A percentile compares a stretch with the other conserved stretches of the same genome.
These are phyloP conservation scores for Malassezia caprae DNA, from an alignment of 1,284 basidiomycete species.

Conservation along the genomic window DNA sequence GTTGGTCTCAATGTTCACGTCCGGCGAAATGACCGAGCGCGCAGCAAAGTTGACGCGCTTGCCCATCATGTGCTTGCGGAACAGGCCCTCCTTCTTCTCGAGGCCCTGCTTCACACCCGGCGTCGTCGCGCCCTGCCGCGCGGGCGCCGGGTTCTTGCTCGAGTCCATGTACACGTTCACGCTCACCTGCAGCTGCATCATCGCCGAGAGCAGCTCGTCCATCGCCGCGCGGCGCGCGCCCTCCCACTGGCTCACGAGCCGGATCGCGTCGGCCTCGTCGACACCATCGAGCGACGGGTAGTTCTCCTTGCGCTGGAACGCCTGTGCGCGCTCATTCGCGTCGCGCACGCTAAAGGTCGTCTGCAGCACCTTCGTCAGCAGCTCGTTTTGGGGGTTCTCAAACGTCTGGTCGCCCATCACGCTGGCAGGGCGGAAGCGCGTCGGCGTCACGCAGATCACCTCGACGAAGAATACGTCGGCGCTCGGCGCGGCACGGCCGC, in stretches of 20 bases:
- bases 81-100: conserved; percentile 98
- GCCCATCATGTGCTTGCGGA: conserved; percentile 99
- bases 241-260: conserved; percentile 26
- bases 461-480: conserved; percentile 98
- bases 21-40: conserved; percentile 96
- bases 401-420: conserved; percentile 86
- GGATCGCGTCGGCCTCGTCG: conserved; percentile 51
- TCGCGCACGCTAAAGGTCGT: conserved; percentile 54
- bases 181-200: conserved; percentile 83
- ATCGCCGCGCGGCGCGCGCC: conserved; percentile 54
- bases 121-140: conserved; percentile 81
- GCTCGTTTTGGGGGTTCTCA: conserved; percentile 91
- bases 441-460: conserved; percentile 80
- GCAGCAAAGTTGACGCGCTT: conserved; percentile 99
- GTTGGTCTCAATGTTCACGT: conserved; percentile 98
- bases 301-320: conserved; percentile 57
- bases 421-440: conserved; percentile 86
- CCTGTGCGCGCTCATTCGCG: conserved; percentile 60
- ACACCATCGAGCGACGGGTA: conserved; percentile 31
- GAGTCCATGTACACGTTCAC: conserved; percentile 98
- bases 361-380: conserved; percentile 72
- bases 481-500: conserved; percentile 53
- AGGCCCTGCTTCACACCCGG: conserved; percentile 89
- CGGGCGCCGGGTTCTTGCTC: conserved; percentile 78
- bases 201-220: conserved; percentile 63